phyloP scores from a whole-genome alignment of 352 stramenopile genomes.

The Plasmopara halstedii region DNA sequence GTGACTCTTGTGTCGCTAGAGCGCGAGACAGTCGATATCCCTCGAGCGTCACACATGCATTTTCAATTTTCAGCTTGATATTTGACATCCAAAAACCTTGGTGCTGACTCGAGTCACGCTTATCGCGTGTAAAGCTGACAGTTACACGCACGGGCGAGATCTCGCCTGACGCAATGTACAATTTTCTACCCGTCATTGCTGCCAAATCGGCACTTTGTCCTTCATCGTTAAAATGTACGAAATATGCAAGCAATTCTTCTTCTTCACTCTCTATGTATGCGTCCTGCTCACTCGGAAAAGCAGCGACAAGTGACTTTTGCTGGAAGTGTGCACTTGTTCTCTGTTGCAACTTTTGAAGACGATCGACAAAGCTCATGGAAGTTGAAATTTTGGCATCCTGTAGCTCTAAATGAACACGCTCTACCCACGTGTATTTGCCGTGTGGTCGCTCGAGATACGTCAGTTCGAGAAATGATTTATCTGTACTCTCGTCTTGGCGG shows the following conservation, averaged over 20 bases:
- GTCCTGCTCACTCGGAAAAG: constrained; percentile 28
- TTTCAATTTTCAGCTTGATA: constrained; percentile 83
- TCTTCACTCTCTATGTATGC: constrained; percentile 23
- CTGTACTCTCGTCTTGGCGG: constrained; percentile 11
- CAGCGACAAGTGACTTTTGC: constrained; percentile 43
- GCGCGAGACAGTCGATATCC: constrained; percentile 58
- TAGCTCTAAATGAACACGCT: constrained; percentile 45
- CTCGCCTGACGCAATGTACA: constrained; percentile 64
- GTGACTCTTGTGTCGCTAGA: constrained; percentile 64
- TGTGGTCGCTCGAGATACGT: constrained; percentile 65
- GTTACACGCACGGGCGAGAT: constrained; percentile 67
- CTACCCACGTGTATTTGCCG: constrained; percentile 62
- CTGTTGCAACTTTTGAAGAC: constrained; percentile 44
- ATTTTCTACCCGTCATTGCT: constrained; percentile 65
- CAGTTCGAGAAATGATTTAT: constrained; percentile 60
- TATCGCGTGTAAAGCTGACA: constrained; percentile 72
- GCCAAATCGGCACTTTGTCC: constrained; percentile 40
- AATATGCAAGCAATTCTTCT: constrained; percentile 61
- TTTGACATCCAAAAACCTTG: constrained; percentile 73
- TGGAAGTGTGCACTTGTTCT: constrained; percentile 69
- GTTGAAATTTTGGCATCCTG: constrained; percentile 68
- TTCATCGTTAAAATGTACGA: constrained; percentile 41
- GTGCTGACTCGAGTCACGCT: constrained; percentile 35
- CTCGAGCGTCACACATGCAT: constrained; percentile 69
- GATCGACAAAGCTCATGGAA: constrained; percentile 76